Percentiles rank a stretch among this genome's conserved stretches.
Conservation (phyloP, 78 protist species). For the Speleostelium caveatum region DNA sequence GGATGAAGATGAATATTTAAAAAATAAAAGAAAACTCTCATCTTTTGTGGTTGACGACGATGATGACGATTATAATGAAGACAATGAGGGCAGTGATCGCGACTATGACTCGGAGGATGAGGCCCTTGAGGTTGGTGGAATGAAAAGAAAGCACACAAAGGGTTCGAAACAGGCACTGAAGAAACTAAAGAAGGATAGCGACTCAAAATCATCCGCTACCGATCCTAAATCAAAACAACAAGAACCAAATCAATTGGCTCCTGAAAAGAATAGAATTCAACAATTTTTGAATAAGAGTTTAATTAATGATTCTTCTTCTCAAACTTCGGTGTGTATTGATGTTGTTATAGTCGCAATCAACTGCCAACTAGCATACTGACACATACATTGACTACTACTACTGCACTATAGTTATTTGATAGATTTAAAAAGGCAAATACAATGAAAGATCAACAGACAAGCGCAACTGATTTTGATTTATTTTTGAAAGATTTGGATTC, state of each 20-base stretch:
- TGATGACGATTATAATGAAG: not conserved
- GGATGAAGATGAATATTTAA: conserved; percentile 5
- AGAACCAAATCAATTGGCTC: not conserved
- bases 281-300: conserved; percentile 35
- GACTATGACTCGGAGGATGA: not conserved
- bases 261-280: conserved; percentile 7
- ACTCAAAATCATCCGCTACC: not conserved
- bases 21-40: conserved; percentile 50
- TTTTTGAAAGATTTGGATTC: too few species aligned
- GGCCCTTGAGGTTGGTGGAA: conserved; percentile 29
- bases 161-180: not conserved
- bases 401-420: too few species aligned
- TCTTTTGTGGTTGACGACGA: conserved; percentile 54
- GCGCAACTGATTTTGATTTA: too few species aligned
- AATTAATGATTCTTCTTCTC: not conserved
- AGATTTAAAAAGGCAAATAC: conserved; percentile 29
- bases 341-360: too few species aligned
- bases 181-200: not conserved
- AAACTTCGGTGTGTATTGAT: conserved; percentile 9
- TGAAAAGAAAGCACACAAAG: not conserved
- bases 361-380: too few species aligned
- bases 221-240: too few species aligned
- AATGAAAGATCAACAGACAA: too few species aligned
- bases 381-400: too few species aligned
- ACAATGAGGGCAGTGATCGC: conserved; percentile 8